Conservation (phyloP, 192 early-diverging fungal genomes). For the Tieghemiomyces parasiticus region DNA sequence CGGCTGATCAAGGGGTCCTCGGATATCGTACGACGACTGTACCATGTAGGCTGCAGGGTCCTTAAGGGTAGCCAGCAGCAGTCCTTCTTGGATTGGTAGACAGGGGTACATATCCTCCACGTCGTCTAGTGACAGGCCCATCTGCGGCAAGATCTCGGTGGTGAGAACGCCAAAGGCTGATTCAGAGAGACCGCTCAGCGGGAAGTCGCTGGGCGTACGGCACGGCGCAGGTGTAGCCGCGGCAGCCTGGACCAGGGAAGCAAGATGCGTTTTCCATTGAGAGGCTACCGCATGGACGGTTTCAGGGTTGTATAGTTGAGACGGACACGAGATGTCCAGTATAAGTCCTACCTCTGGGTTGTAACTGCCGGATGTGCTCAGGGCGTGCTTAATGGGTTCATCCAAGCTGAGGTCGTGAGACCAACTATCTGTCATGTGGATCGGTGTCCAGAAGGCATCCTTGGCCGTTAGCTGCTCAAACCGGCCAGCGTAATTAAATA, state of each 20-base stretch:
- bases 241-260: neutral
- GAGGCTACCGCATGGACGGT: neutral
- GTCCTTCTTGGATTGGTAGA: neutral
- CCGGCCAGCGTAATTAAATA: neutral
- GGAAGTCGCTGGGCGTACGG: neutral
- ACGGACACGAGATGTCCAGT: neutral
- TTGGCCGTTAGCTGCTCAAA: neutral
- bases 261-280: neutral
- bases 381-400: neutral
- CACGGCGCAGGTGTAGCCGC: neutral
- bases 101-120: neutral
- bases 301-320: neutral
- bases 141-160: neutral
- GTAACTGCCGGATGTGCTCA: neutral
- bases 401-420: neutral
- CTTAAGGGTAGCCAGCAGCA: neutral
- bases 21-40: neutral
- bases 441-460: neutral
- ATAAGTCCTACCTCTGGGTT: neutral
- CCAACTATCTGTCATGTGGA: neutral
- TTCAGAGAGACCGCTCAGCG: neutral
- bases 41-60: conserved; percentile 9
- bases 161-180: neutral
- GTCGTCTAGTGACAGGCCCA: neutral
- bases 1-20: neutral